Percentiles rank a stretch among this genome's conserved stretches.
Evolutionary conservation across 208 protist species (phyloP).

Genomic region (Trypanosoma theileri): DNA sequence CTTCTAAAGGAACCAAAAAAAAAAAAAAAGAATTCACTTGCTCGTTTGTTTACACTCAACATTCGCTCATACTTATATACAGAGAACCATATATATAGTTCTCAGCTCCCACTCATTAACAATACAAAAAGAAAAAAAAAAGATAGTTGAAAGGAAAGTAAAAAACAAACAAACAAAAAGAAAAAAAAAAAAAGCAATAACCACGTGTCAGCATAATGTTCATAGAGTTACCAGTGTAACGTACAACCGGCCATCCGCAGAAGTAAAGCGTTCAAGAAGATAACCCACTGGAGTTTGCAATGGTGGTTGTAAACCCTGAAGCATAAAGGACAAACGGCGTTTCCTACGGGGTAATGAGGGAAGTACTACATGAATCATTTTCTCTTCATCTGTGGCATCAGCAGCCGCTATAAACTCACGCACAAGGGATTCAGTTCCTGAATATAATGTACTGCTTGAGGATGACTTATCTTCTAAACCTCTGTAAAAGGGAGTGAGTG

Average conservation of each 20-base stretch:
- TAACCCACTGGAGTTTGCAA: constrained; percentile 54
- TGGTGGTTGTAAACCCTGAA: constrained; percentile 59
- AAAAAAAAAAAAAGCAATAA: too few species aligned
- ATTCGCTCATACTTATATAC: too few species aligned
- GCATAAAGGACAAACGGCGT: constrained; percentile 46
- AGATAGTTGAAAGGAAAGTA: too few species aligned
- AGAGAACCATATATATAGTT: too few species aligned
- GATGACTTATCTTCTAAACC: constrained; percentile 6
- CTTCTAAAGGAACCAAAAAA: too few species aligned
- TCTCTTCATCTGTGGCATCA: constrained; percentile 1
- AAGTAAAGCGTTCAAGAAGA: constrained; percentile 54
- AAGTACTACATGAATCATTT: constrained; percentile 4
- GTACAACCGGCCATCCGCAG: constrained; percentile 62
- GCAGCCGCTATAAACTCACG: constrained; percentile 22
- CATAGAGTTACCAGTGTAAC: constrained; percentile 40
- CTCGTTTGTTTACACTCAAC: too few species aligned
- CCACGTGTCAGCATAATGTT: too few species aligned
- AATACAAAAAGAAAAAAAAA: too few species aligned
- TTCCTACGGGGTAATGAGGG: neutral
- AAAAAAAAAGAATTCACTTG: too few species aligned
- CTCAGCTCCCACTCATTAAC: too few species aligned
- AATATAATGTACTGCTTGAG: neutral
- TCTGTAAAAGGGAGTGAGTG: constrained; percentile 22
- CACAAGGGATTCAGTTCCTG: constrained; percentile 8
- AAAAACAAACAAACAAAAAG: neutral